Conservation (phyloP, 805 yeast genomes). For the Candida suzukii region DNA sequence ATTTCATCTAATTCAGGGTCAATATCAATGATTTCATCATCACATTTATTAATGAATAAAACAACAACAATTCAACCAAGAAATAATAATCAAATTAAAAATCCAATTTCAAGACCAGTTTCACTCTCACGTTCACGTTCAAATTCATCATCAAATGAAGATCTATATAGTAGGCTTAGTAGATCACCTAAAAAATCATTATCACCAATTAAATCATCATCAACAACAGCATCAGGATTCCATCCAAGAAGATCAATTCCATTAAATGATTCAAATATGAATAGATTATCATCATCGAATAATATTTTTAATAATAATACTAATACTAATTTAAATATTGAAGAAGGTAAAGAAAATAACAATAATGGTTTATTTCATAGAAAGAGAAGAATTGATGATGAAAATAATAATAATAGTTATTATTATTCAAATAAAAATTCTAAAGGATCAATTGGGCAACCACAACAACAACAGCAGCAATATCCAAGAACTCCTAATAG, state of each 20-base stretch:
- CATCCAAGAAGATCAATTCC: neutral
- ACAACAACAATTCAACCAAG: no score
- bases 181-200: slow-evolving; percentile 1
- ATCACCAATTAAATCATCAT: no score
- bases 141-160: neutral
- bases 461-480: neutral
- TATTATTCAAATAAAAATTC: no score
- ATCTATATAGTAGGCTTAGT: neutral
- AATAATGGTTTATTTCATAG: neutral
- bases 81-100: no score
- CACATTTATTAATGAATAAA: no score
- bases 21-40: neutral
- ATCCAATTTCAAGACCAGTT: neutral
- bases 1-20: neutral
- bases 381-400: neutral
- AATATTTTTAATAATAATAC: no score
- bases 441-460: no score
- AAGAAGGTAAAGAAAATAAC: neutral
- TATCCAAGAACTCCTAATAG: no score
- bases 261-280: no score
- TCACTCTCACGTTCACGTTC: neutral
- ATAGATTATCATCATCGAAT: no score
- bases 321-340: neutral
- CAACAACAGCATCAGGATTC: no score
- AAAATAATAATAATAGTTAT: no score